A percentile compares a stretch with the other conserved stretches of the same genome.
phyloP scores from a whole-genome alignment of 1,139 yeast species.

The Oligophagozyma castellii region DNA sequence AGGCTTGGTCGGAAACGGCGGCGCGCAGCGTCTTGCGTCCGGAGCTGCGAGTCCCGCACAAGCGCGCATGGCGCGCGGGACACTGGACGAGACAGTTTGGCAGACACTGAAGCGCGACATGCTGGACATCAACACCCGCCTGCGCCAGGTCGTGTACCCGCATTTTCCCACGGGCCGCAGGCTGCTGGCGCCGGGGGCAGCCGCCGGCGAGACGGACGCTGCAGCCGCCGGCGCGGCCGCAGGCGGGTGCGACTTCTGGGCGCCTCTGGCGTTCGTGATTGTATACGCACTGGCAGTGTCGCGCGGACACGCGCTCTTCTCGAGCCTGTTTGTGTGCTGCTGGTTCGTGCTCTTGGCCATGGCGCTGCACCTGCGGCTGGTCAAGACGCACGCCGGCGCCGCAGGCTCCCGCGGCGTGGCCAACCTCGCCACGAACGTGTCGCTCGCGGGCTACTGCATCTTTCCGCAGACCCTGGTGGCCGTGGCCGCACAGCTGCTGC shows the following conservation, averaged over 20 bases:
- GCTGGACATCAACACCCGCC: conserved; percentile 20
- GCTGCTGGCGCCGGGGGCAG: conserved; percentile 2
- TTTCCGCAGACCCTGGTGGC: conserved; percentile 22
- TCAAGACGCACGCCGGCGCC: conserved; percentile 14
- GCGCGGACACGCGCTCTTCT: conserved; percentile 18
- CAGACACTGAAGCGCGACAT: conserved; percentile 21
- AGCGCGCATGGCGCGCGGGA: too few relatives aligned
- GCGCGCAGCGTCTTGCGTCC: too few relatives aligned
- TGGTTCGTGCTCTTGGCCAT: conserved; percentile 19
- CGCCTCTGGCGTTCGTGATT: conserved; percentile 21
- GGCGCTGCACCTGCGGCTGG: conserved; percentile 20
- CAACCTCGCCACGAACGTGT: conserved; percentile 16
- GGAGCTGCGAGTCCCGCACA: too few relatives aligned
- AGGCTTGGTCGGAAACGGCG: too few relatives aligned
- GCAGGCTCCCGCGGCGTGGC: too few relatives aligned
- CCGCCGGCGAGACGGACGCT: conserved; percentile 4
- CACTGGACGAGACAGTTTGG: conserved; percentile 21
- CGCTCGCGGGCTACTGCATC: conserved; percentile 21
- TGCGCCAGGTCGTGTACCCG: conserved; percentile 24
- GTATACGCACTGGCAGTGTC: conserved; percentile 19
- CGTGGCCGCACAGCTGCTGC: conserved; percentile 11
- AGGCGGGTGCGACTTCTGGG: conserved; percentile 24
- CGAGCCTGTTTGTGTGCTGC: conserved; percentile 20
- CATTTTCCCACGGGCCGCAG: conserved; percentile 13
- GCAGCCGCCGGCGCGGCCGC: conserved; percentile 10